phyloP scores from a whole-genome alignment of 345 rosid genomes.

The Nephelium lappaceum region DNA sequence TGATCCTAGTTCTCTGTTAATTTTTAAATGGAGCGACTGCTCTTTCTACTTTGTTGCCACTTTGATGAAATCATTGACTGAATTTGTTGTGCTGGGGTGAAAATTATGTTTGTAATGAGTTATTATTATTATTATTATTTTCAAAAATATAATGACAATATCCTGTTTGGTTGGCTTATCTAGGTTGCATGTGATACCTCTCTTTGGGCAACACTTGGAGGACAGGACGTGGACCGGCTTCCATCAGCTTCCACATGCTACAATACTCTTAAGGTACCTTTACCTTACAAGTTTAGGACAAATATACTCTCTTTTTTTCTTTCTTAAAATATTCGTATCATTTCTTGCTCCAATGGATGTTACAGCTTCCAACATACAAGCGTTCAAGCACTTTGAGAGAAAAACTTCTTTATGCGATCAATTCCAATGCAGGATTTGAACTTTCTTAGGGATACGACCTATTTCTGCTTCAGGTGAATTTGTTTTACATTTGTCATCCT shows the following conservation, averaged over 20 bases:
- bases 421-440: conserved; percentile 94
- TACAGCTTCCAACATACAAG: conserved; percentile 95
- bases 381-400: conserved; percentile 87
- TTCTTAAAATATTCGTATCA: neutral
- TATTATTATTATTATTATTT: neutral
- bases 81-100: neutral
- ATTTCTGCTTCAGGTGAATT: conserved; percentile 35
- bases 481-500: conserved; percentile 7
- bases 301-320: neutral
- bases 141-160: neutral
- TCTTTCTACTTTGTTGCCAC: neutral
- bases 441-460: conserved; percentile 64
- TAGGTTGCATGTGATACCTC: conserved; percentile 90
- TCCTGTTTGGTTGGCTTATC: conserved; percentile 12
- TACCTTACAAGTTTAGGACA: neutral
- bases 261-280: conserved; percentile 89
- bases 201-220: conserved; percentile 92
- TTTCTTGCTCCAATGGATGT: conserved; percentile 33
- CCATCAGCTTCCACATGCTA: conserved; percentile 99
- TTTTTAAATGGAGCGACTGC: neutral
- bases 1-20: neutral
- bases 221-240: conserved; percentile 96
- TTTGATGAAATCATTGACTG: neutral
- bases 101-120: neutral
- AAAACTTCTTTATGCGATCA: conserved; percentile 93